Conservation (phyloP, 495 filamentous ascomycete species). For the Pyronema domesticum region DNA sequence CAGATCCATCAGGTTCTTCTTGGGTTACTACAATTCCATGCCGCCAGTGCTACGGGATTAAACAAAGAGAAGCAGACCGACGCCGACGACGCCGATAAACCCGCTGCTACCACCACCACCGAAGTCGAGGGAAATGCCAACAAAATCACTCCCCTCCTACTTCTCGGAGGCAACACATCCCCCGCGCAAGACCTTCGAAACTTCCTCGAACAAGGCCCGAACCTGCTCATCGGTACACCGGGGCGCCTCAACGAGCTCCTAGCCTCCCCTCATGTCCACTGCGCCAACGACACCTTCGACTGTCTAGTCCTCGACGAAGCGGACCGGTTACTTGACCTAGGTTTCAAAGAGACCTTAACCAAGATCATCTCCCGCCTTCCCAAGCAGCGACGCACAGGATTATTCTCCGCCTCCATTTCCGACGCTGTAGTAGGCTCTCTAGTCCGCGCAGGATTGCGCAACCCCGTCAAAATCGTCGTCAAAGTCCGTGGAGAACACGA, state of each 20-base stretch:
- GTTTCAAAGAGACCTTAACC: slow-evolving; percentile 78
- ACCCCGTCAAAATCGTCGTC: slow-evolving; percentile 83
- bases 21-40: slow-evolving; percentile 65
- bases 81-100: slow-evolving; percentile 33
- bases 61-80: no score
- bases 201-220: slow-evolving; percentile 65
- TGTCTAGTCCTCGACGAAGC: slow-evolving; percentile 87
- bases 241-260: slow-evolving; percentile 78
- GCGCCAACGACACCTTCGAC: slow-evolving; percentile 73
- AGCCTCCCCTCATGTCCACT: slow-evolving; percentile 78
- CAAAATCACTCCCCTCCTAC: slow-evolving; percentile 60
- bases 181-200: slow-evolving; percentile 65
- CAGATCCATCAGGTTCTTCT: slow-evolving; percentile 77
- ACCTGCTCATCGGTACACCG: slow-evolving; percentile 73
- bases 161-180: slow-evolving; percentile 71
- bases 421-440: slow-evolving; percentile 76
- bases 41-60: slow-evolving; percentile 48
- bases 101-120: slow-evolving; percentile 28
- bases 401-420: slow-evolving; percentile 83
- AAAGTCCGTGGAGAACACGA: slow-evolving; percentile 55
- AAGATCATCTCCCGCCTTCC: slow-evolving; percentile 69
- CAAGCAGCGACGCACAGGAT: slow-evolving; percentile 80
- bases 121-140: neutral
- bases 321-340: slow-evolving; percentile 80
- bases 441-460: slow-evolving; percentile 77